phyloP scores from a whole-genome alignment of 2,329 filamentous ascomycete species.

The Chalaropsis ovoidea region DNA sequence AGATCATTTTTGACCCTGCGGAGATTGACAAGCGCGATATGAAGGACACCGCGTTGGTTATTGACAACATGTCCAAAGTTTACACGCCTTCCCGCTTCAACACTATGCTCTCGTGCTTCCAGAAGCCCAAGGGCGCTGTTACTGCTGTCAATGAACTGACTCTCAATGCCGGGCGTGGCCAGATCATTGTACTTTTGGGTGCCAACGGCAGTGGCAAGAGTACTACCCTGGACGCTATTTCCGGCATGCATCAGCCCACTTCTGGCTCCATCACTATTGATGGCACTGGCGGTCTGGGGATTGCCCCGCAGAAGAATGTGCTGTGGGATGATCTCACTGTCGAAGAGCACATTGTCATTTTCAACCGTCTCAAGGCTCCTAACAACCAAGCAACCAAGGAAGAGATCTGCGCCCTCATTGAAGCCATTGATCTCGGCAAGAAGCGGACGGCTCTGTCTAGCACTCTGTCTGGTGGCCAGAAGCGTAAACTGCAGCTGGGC shows the following conservation, averaged over 20 bases:
- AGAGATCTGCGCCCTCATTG: constrained; percentile 54
- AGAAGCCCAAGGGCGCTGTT: constrained; percentile 41
- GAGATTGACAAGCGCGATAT: constrained; percentile 22
- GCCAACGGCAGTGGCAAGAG: constrained; percentile 87
- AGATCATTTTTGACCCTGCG: constrained; percentile 35
- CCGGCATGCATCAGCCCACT: constrained; percentile 67
- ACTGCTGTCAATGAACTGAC: constrained; percentile 67
- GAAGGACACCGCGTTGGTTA: constrained; percentile 48
- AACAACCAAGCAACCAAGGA: constrained; percentile 45
- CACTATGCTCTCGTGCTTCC: constrained; percentile 34
- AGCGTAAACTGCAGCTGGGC: constrained; percentile 80
- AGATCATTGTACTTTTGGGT: constrained; percentile 77
- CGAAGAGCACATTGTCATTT: constrained; percentile 71
- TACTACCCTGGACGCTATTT: constrained; percentile 79
- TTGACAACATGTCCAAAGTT: constrained; percentile 66
- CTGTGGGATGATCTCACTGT: constrained; percentile 85
- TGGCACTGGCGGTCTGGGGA: constrained; percentile 66
- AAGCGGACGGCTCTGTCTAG: constrained; percentile 64
- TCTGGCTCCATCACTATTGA: constrained; percentile 68
- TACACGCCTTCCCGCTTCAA: constrained; percentile 48
- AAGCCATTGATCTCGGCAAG: constrained; percentile 60
- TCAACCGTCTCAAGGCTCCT: constrained; percentile 69
- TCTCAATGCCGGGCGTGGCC: constrained; percentile 61
- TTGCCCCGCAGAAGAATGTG: constrained; percentile 89
- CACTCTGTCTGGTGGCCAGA: constrained; percentile 82